Base-by-base conservation (phyloP, 257 asterid genomes). In the Solanum okadae region DNA sequence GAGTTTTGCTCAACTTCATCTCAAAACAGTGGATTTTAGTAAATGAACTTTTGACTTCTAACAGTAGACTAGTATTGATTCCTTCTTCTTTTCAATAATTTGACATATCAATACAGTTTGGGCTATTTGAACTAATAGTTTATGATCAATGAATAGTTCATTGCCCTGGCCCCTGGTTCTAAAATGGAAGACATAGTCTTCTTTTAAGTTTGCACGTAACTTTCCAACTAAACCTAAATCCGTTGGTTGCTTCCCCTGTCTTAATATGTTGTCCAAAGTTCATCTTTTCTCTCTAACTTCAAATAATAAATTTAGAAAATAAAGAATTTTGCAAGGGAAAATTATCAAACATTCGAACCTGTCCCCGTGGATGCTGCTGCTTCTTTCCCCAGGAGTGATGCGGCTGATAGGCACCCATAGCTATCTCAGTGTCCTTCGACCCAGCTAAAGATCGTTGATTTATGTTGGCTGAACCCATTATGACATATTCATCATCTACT, bases 401-500 rank as follows among this genome's bases (percentile, higher is more conserved):
- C 49, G 98, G 97, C 90, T 96, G 99, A 94, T 95, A 96, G 33
- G 98, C 96, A 83, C 99, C 99, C 99, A 94, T 96, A 56, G 98
- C 98, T 88, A 96, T 94, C 93, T 96, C 99, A 0, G 98, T 94
- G 92, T 96, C 99, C 87, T 95, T 96, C 7, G 99, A 87, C 79
- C 98, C 99, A 67, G 98, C 99, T 98, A 95, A 93, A 23, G 99
- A 96, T 91, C 99, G 92, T 89, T 96, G 99, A 90, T 96, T 96
- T 88, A 96, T 93, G 89, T 95, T 96, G 84, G 99, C 99, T 27
- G 99, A 96, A 86, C 99, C 99, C 46, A 96, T 75, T 84, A 95
- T 93, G 73, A 94, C 92, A 83, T 96, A 96, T 91, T 95, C 98
- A 38, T 96, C 99, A 91, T 96, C 99, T 89, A 95, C 97, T 81